Evolutionary conservation across 352 stramenopile species (phyloP), one percentile per base, ranked within the genome.

Genomic region (Achlya hypogyna): DNA sequence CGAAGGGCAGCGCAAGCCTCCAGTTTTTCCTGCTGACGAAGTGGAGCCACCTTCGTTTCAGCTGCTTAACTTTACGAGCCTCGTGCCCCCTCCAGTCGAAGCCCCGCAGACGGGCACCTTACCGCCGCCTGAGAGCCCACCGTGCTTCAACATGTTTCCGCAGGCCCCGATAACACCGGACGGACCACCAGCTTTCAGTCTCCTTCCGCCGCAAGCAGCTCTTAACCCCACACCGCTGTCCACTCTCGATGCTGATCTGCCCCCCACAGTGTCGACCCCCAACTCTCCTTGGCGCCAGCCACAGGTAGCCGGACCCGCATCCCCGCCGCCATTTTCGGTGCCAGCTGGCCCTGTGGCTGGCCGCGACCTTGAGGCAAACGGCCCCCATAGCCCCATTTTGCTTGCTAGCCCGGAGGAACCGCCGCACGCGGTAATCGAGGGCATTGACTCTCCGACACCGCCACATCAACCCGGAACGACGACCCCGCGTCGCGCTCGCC

Each of bases 41-140:
- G 35, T 49, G 12, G 54, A 64, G 35, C 35, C 40, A 0, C 54
- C 54, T n/a, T 52, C n/a, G 4, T 64, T 64, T 64, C 54, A 64
- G 35, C 23, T 64, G 35, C 54, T 64, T 20, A 51, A 52, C 29
- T 64, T 64, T 29, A 16, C 54, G 14, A 35, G n/a, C 38, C 14
- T 35, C 23, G 23, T 10, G 16, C 5, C 51, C 25, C 23, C 51
- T 25, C 51, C 51, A 14, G 22, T 58, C 5, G 22, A 23, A 10
- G 38, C 38, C 2, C 38, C 38, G n/a, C n/a, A n/a, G 4, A 45
- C 38, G 38, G 14, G 14, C 38, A 45, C 14, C 38, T 18, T 45
- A 18, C 38, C n/a, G 38, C 38, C 38, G 6, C 38, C 38, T 18
- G 38, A 45, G 38, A 45, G 38, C n/a, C 38, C 38, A 9, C 38